Base-by-base conservation (phyloP, 805 yeast genomes). In the Suhomyces prunicola region DNA sequence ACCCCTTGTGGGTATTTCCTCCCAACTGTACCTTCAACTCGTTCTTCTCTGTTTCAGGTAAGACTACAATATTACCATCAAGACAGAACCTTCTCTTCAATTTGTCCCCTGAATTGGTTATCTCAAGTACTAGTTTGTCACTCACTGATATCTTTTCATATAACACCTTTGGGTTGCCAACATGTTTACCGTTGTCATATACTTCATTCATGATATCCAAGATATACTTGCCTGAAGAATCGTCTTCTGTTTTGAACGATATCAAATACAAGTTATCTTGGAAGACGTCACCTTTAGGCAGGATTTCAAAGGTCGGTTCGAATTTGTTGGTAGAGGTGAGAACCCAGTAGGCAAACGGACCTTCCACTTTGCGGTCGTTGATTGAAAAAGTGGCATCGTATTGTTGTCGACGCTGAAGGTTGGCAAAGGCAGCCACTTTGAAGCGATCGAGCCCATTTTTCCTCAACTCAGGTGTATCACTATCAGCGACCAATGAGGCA, bases 401-500 rank as follows among this genome's bases (percentile, higher is more conserved):
- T 17, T 57, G 60, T 46, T 84, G 91, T 47, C 78, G 77, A 15
- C 71, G 57, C 4, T 69, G 61, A 22, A 89, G 64, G 36, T 88
- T 80, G 9, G 72, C 61, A 27, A 66, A 63, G 0, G 91, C 96
- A 0, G 97, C 96, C 36, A 82, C 68, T 54, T 78, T 71, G 67
- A 92, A 92, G 51, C 96, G 70, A 42, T 82, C 82, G 6, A 74
- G 61, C 1, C 96, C 97, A 55, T 78, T 72, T 48, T 75, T 74
- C 27, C 91, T 74, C 65, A 87, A 70, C 58, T 86, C 87, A 0
- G 86, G 84, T 0, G 84, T 76, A 57, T 90, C 93, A 50, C 92
- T 83, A 52, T 87, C 87, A 29, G 92, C 92, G 1, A 92, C 91
- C 48, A 92, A 68, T 3, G 91, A 82, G 2, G 97, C 90, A 68